Base-by-base conservation (phyloP, 345 rosid species). In the Gossypium arboreum region DNA sequence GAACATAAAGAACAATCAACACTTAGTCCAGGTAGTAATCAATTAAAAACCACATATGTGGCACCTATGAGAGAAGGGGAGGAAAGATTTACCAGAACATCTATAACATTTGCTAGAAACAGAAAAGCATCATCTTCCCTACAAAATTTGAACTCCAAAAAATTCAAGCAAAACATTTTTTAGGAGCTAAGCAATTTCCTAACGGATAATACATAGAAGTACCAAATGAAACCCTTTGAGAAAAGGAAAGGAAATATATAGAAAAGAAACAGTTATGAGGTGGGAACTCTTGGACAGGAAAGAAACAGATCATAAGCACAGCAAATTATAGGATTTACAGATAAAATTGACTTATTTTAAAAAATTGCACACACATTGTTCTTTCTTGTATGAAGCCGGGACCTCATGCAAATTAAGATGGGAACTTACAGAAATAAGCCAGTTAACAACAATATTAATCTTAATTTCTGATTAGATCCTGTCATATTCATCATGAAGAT, bases 1-100 rank as follows among this genome's bases (percentile, higher is more conserved):
- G 81, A 66, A 81, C 34, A 76, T 61, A 68, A 62, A 20, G 71
- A 77, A 74, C 13, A 75, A 73, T n/a, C 70, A 81, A 69, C 16
- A 17, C 56, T 74, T 54, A 65, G 76, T 29, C 68, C 57, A 55
- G 24, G 68, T 57, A 75, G 72, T 61, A 64, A 76, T 50, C 29
- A 73, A 52, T 27, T 50, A 70, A 67, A 39, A 60, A 64, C 39
- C 44, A 75, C 5, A 64, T 39, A 12, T 72, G 73, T 69, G 41
- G 12, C 34, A 45, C 12, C 13, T 18, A 58, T 2, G 22, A 8
- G 22, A 39, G 66, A 7, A 2, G 18, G 20, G 47, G 22, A 34
- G 67, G 67, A 17, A 62, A 62, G 45, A 9, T 52, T 34, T 16
- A 63, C 20, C 1, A 61, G 24, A 10, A 12, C n/a, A 48, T 27